phyloP scores from a whole-genome alignment of 441 rosid species.

The Breynia disticha region DNA sequence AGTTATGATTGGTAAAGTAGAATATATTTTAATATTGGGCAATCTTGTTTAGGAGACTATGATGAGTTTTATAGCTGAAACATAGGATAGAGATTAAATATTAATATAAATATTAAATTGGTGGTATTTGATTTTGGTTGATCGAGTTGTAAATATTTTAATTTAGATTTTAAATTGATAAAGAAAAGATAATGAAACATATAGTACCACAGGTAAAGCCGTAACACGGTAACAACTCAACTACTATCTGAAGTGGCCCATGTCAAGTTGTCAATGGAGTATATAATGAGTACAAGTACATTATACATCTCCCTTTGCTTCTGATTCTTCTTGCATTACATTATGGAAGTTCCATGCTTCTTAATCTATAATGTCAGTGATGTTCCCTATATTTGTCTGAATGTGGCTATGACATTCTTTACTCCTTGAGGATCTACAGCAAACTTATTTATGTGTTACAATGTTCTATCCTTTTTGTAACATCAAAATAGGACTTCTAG shows the following conservation, averaged over 20 bases:
- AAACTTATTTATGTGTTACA: slow-evolving; percentile 6
- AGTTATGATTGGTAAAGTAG: too few relatives aligned
- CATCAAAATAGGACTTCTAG: not conserved
- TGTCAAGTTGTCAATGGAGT: slow-evolving; percentile 35
- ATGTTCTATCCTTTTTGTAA: slow-evolving; percentile 12
- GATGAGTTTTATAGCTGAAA: too few relatives aligned
- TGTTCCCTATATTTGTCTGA: slow-evolving; percentile 22
- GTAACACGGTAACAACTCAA: too few relatives aligned
- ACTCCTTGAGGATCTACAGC: slow-evolving; percentile 17
- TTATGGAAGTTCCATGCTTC: slow-evolving; percentile 29
- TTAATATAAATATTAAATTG: too few relatives aligned
- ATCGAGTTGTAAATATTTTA: too few relatives aligned
- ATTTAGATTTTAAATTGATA: too few relatives aligned
- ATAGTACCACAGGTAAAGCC: too few relatives aligned
- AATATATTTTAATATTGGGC: too few relatives aligned
- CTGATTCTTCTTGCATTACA: slow-evolving; percentile 10
- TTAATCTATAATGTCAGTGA: slow-evolving; percentile 26
- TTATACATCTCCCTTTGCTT: slow-evolving; percentile 21
- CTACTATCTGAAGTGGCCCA: slow-evolving; percentile 20
- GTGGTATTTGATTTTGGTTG: too few relatives aligned
- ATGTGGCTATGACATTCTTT: slow-evolving; percentile 18
- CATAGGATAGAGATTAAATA: too few relatives aligned
- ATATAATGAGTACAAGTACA: slow-evolving; percentile 22
- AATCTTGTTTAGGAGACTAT: too few relatives aligned
- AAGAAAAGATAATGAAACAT: too few relatives aligned